These are phyloP conservation scores for Filosporella fistucella DNA, from an alignment of 495 filamentous ascomycete species.

Conservation along the genomic window DNA sequence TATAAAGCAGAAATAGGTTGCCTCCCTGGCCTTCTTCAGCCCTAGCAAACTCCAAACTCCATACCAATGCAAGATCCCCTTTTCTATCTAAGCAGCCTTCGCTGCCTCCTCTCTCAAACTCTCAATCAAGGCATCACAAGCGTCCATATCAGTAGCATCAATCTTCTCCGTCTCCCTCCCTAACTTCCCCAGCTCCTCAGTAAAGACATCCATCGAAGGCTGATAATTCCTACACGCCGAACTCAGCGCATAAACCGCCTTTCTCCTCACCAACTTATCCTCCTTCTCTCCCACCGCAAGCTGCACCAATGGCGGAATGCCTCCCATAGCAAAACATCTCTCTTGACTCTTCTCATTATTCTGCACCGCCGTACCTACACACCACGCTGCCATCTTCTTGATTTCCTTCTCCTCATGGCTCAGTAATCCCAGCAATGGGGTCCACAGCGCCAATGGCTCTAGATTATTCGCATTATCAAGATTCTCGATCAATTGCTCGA, in stretches of 20 bases:
- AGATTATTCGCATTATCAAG: constrained; percentile 97
- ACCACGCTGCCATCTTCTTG: constrained; percentile 83
- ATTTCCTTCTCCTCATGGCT: constrained; percentile 63
- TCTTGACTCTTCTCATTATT: constrained; percentile 87
- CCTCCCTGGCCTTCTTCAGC: constrained; percentile 1
- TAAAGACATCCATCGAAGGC: constrained; percentile 62
- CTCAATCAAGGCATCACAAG: constrained; percentile 67
- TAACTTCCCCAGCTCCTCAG: constrained; percentile 51
- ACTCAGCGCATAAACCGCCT: constrained; percentile 84
- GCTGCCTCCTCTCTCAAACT: constrained; percentile 51
- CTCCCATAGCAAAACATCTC: constrained; percentile 65
- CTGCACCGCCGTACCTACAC: constrained; percentile 88
- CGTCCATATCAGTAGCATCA: constrained; percentile 81
- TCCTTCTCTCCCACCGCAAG: constrained; percentile 53
- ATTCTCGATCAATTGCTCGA: constrained; percentile 85
- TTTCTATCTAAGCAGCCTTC: constrained; percentile 3
- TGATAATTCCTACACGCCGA: constrained; percentile 82
- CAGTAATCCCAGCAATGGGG: constrained; percentile 66
- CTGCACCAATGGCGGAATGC: constrained; percentile 60
- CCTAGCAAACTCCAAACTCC: constrained; percentile 9
- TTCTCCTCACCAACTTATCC: constrained; percentile 63
- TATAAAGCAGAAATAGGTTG: no score
- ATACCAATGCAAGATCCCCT: constrained; percentile 15
- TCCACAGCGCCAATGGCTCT: constrained; percentile 72
- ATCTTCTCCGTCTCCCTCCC: constrained; percentile 43